Percentiles rank a stretch among this genome's conserved stretches.
Evolutionary conservation across 495 filamentous ascomycete genomes (phyloP).

Genomic region (Aspergillus ostianus): DNA sequence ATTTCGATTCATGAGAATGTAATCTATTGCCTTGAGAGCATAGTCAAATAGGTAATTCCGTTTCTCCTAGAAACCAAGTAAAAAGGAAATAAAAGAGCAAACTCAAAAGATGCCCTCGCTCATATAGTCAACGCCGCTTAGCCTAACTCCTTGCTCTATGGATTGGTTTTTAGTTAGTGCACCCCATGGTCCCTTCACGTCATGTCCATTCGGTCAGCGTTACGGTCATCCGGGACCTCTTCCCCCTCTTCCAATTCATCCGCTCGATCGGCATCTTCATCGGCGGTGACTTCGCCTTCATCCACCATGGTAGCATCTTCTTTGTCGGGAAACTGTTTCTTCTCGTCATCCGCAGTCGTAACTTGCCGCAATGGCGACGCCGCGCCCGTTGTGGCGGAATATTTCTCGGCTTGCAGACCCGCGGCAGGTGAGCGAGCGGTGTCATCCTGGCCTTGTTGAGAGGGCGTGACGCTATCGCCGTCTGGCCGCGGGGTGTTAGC

Average conservation of each 20-base stretch:
- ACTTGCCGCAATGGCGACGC: constrained; percentile 44
- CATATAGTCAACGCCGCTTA: constrained; percentile 29
- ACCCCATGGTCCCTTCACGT: constrained; percentile 30
- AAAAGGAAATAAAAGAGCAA: constrained; percentile 8
- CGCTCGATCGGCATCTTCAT: constrained; percentile 35
- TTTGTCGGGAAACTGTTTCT: constrained; percentile 35
- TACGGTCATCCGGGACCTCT: constrained; percentile 49
- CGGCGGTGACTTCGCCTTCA: constrained; percentile 60
- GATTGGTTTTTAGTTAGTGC: constrained; percentile 15
- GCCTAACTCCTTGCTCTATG: constrained; percentile 33
- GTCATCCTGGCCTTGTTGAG: constrained; percentile 47
- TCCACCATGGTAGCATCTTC: constrained; percentile 58
- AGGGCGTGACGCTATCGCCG: constrained; percentile 44
- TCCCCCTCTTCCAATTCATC: constrained; percentile 50
- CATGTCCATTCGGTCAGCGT: constrained; percentile 69
- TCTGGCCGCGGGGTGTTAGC: constrained; percentile 69
- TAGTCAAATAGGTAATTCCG: background rate
- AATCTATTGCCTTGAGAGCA: background rate
- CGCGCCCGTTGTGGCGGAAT: constrained; percentile 21
- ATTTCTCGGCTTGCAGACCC: constrained; percentile 38
- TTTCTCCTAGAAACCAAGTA: background rate
- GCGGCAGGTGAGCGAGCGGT: constrained; percentile 33
- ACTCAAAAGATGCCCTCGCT: constrained; percentile 20
- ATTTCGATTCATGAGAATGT: background rate
- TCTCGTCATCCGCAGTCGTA: constrained; percentile 30